These are phyloP conservation scores for Daphne laureola DNA, from an alignment of 441 rosid species.

Conservation along the genomic window DNA sequence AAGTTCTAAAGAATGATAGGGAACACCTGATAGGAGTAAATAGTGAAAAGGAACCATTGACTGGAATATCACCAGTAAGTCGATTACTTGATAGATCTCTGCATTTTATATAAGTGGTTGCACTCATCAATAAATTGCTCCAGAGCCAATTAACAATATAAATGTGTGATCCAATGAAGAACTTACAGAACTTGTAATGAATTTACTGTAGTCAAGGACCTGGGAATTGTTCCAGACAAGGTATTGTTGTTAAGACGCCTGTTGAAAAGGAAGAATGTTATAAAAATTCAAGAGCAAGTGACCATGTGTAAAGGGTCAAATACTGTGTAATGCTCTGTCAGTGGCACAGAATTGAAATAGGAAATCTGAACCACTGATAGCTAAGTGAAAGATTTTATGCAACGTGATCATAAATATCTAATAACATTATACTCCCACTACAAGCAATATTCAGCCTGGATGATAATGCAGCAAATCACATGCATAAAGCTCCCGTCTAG, in stretches of 20 bases:
- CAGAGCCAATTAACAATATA: neutral
- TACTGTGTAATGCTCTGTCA: no score
- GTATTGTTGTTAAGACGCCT: slow-evolving; percentile 92
- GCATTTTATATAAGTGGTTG: slow-evolving; percentile 25
- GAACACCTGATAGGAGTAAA: slow-evolving; percentile 73
- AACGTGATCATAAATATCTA: no score
- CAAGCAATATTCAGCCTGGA: no score
- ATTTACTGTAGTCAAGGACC: slow-evolving; percentile 37
- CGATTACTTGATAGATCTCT: slow-evolving; percentile 80
- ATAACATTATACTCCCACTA: no score
- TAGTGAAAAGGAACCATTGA: slow-evolving; percentile 74
- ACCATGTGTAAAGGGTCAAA: neutral
- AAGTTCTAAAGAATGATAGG: slow-evolving; percentile 6
- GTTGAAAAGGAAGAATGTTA: slow-evolving; percentile 19
- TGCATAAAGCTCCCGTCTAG: no score
- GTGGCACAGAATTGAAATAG: slow-evolving; percentile 1
- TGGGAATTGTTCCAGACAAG: slow-evolving; percentile 60
- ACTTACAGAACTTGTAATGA: slow-evolving; percentile 92
- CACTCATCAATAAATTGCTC: slow-evolving; percentile 7
- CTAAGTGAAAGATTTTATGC: no score
- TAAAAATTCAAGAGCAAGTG: neutral
- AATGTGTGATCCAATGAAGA: slow-evolving; percentile 2
- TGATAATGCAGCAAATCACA: no score
- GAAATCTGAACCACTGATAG: no score
- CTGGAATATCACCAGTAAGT: slow-evolving; percentile 57